These are phyloP conservation scores for Elongisporangium prolatum DNA, from an alignment of 352 stramenopile genomes.

Conservation along the genomic window DNA sequence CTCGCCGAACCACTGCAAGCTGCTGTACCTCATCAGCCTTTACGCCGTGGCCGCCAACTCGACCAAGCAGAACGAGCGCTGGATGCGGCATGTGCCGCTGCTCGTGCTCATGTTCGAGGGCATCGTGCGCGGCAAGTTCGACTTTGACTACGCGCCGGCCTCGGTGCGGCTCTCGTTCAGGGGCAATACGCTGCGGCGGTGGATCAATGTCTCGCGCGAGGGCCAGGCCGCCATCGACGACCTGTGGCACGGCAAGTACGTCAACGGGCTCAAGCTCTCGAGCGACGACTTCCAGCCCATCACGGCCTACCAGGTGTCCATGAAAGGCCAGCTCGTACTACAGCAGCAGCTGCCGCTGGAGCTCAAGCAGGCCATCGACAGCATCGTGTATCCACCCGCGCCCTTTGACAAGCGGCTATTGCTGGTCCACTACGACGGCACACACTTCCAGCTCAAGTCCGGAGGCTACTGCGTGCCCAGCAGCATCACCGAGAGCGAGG, in stretches of 20 bases:
- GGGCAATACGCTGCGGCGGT: constrained; percentile 70
- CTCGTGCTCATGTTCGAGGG: constrained; percentile 97
- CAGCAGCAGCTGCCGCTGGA: constrained; percentile 66
- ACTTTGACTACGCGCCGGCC: constrained; percentile 97
- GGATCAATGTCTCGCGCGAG: constrained; percentile 95
- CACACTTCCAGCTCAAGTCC: constrained; percentile 68
- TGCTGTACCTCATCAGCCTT: constrained; percentile 95
- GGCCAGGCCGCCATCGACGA: constrained; percentile 95
- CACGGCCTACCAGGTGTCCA: constrained; percentile 94
- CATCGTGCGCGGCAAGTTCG: constrained; percentile 90
- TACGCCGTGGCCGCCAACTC: constrained; percentile 90
- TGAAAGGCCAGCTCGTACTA: constrained; percentile 83
- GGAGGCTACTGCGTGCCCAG: constrained; percentile 87
- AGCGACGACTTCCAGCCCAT: constrained; percentile 93
- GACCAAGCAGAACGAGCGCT: constrained; percentile 91
- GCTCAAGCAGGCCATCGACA: constrained; percentile 67
- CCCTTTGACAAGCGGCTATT: constrained; percentile 42
- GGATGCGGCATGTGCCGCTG: constrained; percentile 94
- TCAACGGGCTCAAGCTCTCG: constrained; percentile 94
- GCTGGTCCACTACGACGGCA: constrained; percentile 54
- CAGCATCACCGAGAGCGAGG: constrained; percentile 94
- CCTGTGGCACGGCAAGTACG: constrained; percentile 88
- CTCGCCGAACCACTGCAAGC: constrained; percentile 94
- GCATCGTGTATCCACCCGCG: constrained; percentile 51
- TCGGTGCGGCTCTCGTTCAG: constrained; percentile 92